phyloP scores from a whole-genome alignment of 208 protist genomes.

The Sergeia podlipaevii region DNA sequence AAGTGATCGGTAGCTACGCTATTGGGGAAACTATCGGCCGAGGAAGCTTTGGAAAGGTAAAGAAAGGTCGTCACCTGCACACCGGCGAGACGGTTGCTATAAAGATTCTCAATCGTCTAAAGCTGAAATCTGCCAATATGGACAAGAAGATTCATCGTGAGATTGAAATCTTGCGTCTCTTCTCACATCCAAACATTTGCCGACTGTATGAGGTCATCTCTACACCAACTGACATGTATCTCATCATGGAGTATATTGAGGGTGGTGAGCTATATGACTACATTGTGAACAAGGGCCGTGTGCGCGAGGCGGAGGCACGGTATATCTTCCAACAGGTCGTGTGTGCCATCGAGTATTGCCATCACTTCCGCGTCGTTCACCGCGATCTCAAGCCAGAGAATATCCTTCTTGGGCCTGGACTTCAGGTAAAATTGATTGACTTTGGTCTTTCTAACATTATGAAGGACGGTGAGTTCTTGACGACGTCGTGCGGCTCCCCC shows the following conservation, averaged over 20 bases:
- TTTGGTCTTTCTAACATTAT: conserved; percentile 95
- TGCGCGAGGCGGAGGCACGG: conserved; percentile 93
- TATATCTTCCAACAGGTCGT: conserved; percentile 99
- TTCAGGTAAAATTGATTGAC: conserved; percentile 94
- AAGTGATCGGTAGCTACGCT: conserved; percentile 96
- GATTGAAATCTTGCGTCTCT: conserved; percentile 98
- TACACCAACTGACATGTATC: conserved; percentile 97
- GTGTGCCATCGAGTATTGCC: conserved; percentile 98
- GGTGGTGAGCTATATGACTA: conserved; percentile 99
- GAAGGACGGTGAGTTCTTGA: conserved; percentile 86
- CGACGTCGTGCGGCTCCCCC: conserved; percentile 92
- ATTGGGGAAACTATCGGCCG: conserved; percentile 98
- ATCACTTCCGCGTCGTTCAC: conserved; percentile 93
- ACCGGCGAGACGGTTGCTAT: conserved; percentile 97
- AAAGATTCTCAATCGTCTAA: conserved; percentile 99
- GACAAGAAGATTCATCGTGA: conserved; percentile 95
- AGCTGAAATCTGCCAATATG: conserved; percentile 93
- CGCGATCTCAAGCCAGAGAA: conserved; percentile 95
- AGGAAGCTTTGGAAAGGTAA: conserved; percentile 99
- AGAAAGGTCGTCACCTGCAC: conserved; percentile 95
- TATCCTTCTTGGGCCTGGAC: conserved; percentile 80
- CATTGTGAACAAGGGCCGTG: conserved; percentile 96
- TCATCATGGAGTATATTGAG: conserved; percentile 99
- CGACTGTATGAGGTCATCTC: conserved; percentile 98
- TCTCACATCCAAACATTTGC: conserved; percentile 99